Base-by-base conservation (phyloP, 1,139 yeast genomes). In the Taiozyma onychis region DNA sequence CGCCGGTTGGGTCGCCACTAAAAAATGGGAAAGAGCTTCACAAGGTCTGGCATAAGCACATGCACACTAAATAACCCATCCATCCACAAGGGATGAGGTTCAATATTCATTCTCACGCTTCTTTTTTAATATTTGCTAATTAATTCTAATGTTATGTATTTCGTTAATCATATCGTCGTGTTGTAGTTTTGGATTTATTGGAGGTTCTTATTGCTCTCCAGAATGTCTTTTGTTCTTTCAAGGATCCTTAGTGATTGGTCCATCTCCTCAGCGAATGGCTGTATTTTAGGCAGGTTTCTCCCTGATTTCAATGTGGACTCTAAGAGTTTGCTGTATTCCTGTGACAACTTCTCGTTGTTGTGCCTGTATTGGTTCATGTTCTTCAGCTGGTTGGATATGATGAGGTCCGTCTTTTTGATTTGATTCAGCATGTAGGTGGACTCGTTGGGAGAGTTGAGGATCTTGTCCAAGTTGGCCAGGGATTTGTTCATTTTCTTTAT, bases 1-100 rank as follows among this genome's bases (percentile, higher is more conserved):
- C 59, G 76, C 80, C 6, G 93, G 91, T 8, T 86, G 95, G 95
- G 71, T 74, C 21, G 80, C 78, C 49, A 79, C 78, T 24, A 83
- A 77, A 52, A 77, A 76, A 58, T 85, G 88, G 84, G 88, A 82
- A 48, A 62, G 63, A 53, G 75, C 68, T 51, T 67, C 66, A 5
- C 66, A 59, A 47, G 71, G 65, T 26, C 56, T 56, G 47, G 62
- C 52, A 5, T 62, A 30, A 13, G 6, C 6, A 30, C n/a, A 24
- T 14, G 6, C 11, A 30, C 4, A 4, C 34, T 30, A 30, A 18
- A 18, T 18, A 18, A 18, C 18, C 18, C 18, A 18, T 18, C 18
- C 18, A 18, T 18, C 18, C 18, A 18, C 18, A 18, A 18, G 18
- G 18, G 18, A 18, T 18, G 18, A 18, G 14, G 21, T 10, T 35